Conservation (phyloP, 495 filamentous ascomycete species). For the Trichoderma orchidacearum region DNA sequence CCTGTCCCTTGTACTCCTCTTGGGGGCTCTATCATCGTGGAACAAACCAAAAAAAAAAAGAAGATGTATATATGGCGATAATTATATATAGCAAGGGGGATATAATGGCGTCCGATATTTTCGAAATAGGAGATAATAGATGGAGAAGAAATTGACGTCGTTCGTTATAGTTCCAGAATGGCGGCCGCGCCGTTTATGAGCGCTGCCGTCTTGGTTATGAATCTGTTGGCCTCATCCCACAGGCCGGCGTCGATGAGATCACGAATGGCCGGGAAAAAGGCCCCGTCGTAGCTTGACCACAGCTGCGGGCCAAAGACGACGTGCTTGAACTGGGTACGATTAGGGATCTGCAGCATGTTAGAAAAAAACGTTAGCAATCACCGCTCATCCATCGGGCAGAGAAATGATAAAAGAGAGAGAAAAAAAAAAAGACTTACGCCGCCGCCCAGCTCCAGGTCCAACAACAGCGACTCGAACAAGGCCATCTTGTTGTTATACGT, state of each 20-base stretch:
- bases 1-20: neutral
- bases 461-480: slow-evolving; percentile 66
- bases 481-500: slow-evolving; percentile 61
- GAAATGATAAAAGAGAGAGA: neutral
- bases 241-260: slow-evolving; percentile 64
- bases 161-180: neutral
- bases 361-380: slow-evolving; percentile 1
- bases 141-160: neutral
- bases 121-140: neutral
- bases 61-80: neutral
- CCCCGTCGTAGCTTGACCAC: slow-evolving; percentile 63
- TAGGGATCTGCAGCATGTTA: slow-evolving; percentile 46
- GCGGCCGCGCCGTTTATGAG: slow-evolving; percentile 50
- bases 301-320: slow-evolving; percentile 72
- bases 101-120: neutral
- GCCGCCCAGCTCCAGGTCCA: slow-evolving; percentile 56
- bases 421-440: slow-evolving; percentile 43
- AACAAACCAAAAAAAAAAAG: neutral
- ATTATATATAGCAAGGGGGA: neutral
- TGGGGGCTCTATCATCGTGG: neutral
- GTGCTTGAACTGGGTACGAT: slow-evolving; percentile 90
- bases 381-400: too few relatives aligned
- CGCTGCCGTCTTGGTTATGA: slow-evolving; percentile 57
- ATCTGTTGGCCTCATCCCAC: slow-evolving; percentile 53
- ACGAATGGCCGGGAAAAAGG: slow-evolving; percentile 72